Evolutionary conservation across 129 eudicot genomes (phyloP).

Genomic region (Centella asiatica): DNA sequence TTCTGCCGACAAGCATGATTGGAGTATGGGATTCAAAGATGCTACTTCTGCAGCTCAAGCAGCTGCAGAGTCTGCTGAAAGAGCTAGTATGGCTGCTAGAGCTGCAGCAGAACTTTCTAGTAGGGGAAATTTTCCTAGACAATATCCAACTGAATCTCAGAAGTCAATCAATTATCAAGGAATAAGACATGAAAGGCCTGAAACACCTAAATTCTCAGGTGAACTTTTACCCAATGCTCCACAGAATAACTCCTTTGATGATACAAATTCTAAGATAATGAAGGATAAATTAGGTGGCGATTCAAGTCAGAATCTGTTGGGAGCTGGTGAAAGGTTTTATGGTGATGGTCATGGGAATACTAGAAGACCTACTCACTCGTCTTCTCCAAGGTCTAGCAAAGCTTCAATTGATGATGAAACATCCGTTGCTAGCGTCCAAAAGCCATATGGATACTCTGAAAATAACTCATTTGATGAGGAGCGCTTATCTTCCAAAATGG

Average conservation of each 20-base stretch:
- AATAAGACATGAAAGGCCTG: conserved; percentile 12
- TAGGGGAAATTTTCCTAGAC: conserved; percentile 29
- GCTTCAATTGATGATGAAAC: conserved; percentile 27
- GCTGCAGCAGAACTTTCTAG: conserved; percentile 85
- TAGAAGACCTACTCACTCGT: conserved; percentile 17
- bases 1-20: conserved; percentile 19
- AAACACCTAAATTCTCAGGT: neutral
- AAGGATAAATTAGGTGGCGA: conserved; percentile 17
- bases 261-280: conserved; percentile 24
- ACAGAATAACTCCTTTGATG: conserved; percentile 22
- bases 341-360: conserved; percentile 15
- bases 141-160: conserved; percentile 23
- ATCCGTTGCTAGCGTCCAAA: conserved; percentile 15
- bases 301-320: conserved; percentile 14
- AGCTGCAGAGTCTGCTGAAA: conserved; percentile 90
- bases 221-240: conserved; percentile 22
- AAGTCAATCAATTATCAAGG: conserved; percentile 5
- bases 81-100: conserved; percentile 90
- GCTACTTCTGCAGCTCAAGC: conserved; percentile 98
- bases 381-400: conserved; percentile 31
- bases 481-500: conserved; percentile 16
- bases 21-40: conserved; percentile 85
- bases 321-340: conserved; percentile 7
- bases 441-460: conserved; percentile 22
- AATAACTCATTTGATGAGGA: conserved; percentile 17